Evolutionary conservation across 331 rosid genomes (phyloP).

Genomic region (Telfairia occidentalis): DNA sequence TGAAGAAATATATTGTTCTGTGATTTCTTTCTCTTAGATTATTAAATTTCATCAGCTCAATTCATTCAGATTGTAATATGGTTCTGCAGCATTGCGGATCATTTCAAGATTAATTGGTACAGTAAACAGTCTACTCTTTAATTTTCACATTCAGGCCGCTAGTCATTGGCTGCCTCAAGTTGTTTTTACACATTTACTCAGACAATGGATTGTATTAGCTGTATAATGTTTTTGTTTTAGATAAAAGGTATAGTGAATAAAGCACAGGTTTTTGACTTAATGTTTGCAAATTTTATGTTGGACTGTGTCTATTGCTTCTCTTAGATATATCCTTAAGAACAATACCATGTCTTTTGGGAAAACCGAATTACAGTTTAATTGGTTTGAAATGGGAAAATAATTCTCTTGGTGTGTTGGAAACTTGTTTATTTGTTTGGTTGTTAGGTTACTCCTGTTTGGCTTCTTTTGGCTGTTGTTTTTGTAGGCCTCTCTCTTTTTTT

Average conservation of each 20-base stretch:
- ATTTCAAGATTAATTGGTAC: constrained; percentile 13
- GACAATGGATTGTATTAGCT: constrained; percentile 10
- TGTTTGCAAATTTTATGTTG: background rate
- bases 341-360: background rate
- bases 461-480: too few relatives aligned
- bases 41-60: constrained; percentile 5
- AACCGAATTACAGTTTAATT: background rate
- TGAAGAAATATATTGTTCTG: background rate
- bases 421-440: too few relatives aligned
- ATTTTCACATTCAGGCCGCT: constrained; percentile 9
- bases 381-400: background rate
- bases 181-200: constrained; percentile 1
- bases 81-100: background rate
- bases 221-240: constrained; percentile 9
- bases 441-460: too few relatives aligned
- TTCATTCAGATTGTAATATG: constrained; percentile 11
- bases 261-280: constrained; percentile 4
- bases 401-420: background rate
- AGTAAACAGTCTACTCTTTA: constrained; percentile 12
- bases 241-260: constrained; percentile 13
- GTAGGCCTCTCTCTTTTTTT: too few relatives aligned
- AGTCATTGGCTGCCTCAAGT: background rate
- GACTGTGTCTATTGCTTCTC: background rate
- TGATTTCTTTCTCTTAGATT: background rate
- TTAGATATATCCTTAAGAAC: background rate